These are phyloP conservation scores for Epichloe coenophiala DNA, from an alignment of 2,329 filamentous ascomycete genomes.

Conservation along the genomic window DNA sequence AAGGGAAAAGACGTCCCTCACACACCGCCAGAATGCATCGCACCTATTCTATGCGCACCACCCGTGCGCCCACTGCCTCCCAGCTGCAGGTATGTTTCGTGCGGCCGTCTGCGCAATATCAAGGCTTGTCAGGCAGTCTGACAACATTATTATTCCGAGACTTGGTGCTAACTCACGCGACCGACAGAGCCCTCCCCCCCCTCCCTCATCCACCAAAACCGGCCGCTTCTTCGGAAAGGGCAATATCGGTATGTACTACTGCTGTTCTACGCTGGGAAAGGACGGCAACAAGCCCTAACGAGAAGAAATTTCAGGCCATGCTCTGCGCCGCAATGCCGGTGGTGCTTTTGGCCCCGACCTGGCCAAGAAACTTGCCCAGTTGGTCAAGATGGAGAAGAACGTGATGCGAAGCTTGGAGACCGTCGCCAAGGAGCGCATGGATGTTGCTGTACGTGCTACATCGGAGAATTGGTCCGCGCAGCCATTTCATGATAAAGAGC, in stretches of 20 bases:
- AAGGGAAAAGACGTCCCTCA: constrained; percentile 10
- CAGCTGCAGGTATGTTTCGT: constrained; percentile 39
- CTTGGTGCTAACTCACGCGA: background rate
- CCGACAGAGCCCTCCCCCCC: constrained; percentile 80
- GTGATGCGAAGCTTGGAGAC: constrained; percentile 97
- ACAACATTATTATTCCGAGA: background rate
- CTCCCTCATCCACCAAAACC: constrained; percentile 85
- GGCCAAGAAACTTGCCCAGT: constrained; percentile 90
- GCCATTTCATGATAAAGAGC: background rate
- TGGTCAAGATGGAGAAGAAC: constrained; percentile 99
- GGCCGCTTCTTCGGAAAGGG: constrained; percentile 77
- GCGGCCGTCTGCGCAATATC: background rate
- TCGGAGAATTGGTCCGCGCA: background rate
- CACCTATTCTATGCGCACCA: constrained; percentile 97
- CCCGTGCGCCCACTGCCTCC: constrained; percentile 88
- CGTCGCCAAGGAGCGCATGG: constrained; percentile 92
- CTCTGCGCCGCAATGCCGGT: constrained; percentile 58
- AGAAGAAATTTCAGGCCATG: constrained; percentile 34
- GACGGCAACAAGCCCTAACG: background rate
- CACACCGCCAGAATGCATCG: constrained; percentile 63
- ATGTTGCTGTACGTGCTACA: constrained; percentile 67
- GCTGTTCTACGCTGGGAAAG: background rate
- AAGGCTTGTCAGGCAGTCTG: background rate
- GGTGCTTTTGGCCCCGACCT: constrained; percentile 75
- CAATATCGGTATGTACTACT: constrained; percentile 62